Percentiles rank a stretch among this genome's conserved stretches.
Evolutionary conservation across 371 early-diverging fungal genomes (phyloP).

Genomic region (Rhizopus stolonifer): DNA sequence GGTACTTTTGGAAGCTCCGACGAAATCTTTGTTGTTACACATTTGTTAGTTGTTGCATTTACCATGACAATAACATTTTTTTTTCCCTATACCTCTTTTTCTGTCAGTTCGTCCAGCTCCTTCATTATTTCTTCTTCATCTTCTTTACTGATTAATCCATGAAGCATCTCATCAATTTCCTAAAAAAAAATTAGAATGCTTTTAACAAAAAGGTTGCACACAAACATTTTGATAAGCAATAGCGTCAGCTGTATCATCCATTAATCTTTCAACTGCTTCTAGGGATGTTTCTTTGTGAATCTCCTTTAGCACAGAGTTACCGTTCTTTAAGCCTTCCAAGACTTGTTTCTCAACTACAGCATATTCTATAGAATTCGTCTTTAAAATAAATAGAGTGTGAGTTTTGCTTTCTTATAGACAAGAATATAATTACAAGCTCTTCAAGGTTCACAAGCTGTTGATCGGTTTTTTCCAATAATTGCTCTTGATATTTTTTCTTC

Average conservation of each 20-base stretch:
- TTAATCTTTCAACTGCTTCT: slow-evolving; percentile 90
- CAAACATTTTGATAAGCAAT: slow-evolving; percentile 90
- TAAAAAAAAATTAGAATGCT: slow-evolving; percentile 23
- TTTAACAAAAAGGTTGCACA: not conserved
- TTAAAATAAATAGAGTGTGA: slow-evolving; percentile 1
- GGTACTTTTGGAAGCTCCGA: slow-evolving; percentile 39
- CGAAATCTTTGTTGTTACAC: not conserved
- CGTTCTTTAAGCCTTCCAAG: slow-evolving; percentile 77
- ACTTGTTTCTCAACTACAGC: slow-evolving; percentile 89
- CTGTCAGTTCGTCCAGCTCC: slow-evolving; percentile 71
- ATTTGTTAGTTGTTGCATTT: not conserved
- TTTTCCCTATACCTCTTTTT: slow-evolving; percentile 35
- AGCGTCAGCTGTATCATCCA: slow-evolving; percentile 95
- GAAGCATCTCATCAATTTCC: slow-evolving; percentile 81
- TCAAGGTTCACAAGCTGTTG: slow-evolving; percentile 87
- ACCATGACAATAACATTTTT: slow-evolving; percentile 3
- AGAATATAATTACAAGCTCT: slow-evolving; percentile 67
- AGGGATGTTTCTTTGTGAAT: slow-evolving; percentile 89
- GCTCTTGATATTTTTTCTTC: slow-evolving; percentile 95
- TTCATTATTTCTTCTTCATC: slow-evolving; percentile 84
- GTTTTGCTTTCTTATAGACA: not conserved
- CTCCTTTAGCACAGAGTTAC: slow-evolving; percentile 84
- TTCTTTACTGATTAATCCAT: slow-evolving; percentile 68
- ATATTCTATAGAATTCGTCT: slow-evolving; percentile 88
- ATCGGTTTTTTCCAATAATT: slow-evolving; percentile 78